Percentiles rank a stretch among this genome's conserved stretches.
These are phyloP conservation scores for Aspergillus sp. DNA, from an alignment of 2,329 filamentous ascomycete genomes.

Conservation along the genomic window DNA sequence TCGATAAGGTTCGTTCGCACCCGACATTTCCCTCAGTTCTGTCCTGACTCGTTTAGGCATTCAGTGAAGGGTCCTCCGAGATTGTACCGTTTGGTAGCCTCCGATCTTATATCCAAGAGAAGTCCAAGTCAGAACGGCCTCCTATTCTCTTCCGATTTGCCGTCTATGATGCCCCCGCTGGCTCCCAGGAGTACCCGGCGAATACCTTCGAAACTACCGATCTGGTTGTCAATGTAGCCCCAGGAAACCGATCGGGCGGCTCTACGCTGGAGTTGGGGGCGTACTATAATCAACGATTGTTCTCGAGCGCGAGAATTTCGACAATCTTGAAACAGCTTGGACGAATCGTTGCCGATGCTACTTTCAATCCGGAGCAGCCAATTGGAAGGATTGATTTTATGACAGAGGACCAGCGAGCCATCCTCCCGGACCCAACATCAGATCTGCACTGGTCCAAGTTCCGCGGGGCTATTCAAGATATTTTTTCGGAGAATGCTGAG, in stretches of 20 bases:
- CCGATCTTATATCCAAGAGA: slow-evolving; percentile 32
- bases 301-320: slow-evolving; percentile 37
- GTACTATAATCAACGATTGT: slow-evolving; percentile 38
- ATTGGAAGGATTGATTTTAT: slow-evolving; percentile 38
- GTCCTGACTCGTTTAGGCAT: slow-evolving; percentile 21
- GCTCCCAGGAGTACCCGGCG: slow-evolving; percentile 32
- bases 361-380: slow-evolving; percentile 29
- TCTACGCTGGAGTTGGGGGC: slow-evolving; percentile 26
- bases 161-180: slow-evolving; percentile 36
- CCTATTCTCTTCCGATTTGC: slow-evolving; percentile 40
- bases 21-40: background rate
- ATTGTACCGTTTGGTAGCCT: slow-evolving; percentile 34
- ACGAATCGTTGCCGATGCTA: slow-evolving; percentile 33
- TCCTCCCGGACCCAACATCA: slow-evolving; percentile 35
- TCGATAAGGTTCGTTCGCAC: slow-evolving; percentile 25
- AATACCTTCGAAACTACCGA: slow-evolving; percentile 38
- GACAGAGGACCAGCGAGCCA: slow-evolving; percentile 23
- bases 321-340: slow-evolving; percentile 36
- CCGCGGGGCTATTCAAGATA: slow-evolving; percentile 37
- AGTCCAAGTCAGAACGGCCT: slow-evolving; percentile 28
- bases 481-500: slow-evolving; percentile 44
- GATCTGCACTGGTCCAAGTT: slow-evolving; percentile 39
- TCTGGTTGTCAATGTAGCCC: slow-evolving; percentile 32
- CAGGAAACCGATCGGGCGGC: slow-evolving; percentile 12
- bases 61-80: slow-evolving; percentile 32